Base-by-base conservation (phyloP, 306 rosid species). In the Rosa multiflora region DNA sequence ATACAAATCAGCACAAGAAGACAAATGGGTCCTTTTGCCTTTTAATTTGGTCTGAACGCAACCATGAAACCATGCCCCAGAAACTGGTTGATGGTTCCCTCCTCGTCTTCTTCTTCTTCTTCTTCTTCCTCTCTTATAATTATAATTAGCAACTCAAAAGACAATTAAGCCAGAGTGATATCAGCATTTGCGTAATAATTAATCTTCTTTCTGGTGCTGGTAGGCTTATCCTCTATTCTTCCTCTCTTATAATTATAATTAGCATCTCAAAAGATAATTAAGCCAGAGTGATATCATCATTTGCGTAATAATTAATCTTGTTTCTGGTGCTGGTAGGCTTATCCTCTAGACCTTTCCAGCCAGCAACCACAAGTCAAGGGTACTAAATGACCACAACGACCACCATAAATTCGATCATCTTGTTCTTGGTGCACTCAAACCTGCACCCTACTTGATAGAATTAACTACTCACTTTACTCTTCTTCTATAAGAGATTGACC, bases 11-110 rank as follows among this genome's bases (percentile, higher is more conserved):
- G 29, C 29, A 26, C 29, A 26, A 26, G 5, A 81, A 75, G 90
- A 90, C 91, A 87, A 88, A 81, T 5, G 42, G 80, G 67, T n/a
- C 78, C 90, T 90, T 88, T 86, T 88, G 70, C 15, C 49, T 18
- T 67, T 67, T 15, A 46, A 4, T 32, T 75, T 77, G 59, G 32
- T 37, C 29, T 4, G 70, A 35, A 10, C 46, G 6, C 15, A 64
- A 64, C 21, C n/a, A 37, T 20, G 43, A 42, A 35, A 43, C 56
- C 71, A 6, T 18, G 61, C 48, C 61, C 58, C 71, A 61, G 39
- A 44, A 39, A 67, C 21, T 29, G 20, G 6, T 39, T 17, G 44
- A 64, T 64, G 48, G 7, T 66, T 14, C 39, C 17, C 0, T 23
- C 67, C 1, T 32, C 43, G 5, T 67, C 72, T 6, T 62, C 20